Conservation (phyloP, 2,329 filamentous ascomycete genomes). For the Aureobasidium musti region DNA sequence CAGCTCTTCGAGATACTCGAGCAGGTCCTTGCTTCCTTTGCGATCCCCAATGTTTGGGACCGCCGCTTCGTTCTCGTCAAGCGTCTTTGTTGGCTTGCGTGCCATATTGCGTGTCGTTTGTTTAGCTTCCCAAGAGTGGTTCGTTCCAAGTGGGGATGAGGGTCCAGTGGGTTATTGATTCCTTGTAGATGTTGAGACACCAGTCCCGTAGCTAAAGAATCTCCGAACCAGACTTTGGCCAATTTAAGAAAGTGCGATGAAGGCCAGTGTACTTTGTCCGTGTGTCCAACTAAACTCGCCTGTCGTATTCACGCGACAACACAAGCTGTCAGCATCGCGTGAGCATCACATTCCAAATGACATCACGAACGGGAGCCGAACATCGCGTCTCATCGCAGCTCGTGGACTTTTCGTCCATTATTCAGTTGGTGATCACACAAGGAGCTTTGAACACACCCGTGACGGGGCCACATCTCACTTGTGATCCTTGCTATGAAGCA, state of each 20-base stretch:
- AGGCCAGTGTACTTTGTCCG: conserved; percentile 18
- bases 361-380: conserved; percentile 14
- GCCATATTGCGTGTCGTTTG: conserved; percentile 21
- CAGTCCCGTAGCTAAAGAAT: conserved; percentile 13
- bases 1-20: conserved; percentile 8
- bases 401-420: neutral
- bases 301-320: conserved; percentile 15
- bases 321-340: conserved; percentile 2
- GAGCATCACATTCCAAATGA: conserved; percentile 23
- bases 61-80: conserved; percentile 7
- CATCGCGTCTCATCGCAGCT: neutral
- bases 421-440: too few species aligned
- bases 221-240: conserved; percentile 24
- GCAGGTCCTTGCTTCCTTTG: conserved; percentile 5
- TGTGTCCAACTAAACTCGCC: neutral
- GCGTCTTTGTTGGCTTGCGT: neutral
- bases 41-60: neutral
- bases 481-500: neutral
- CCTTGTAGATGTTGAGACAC: conserved; percentile 19
- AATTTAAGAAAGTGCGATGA: conserved; percentile 27
- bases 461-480: neutral
- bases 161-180: neutral
- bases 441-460: neutral
- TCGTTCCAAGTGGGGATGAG: conserved; percentile 16
- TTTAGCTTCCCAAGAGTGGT: neutral